Base-by-base conservation (phyloP, 108 stramenopile genomes). In the Asterionellopsis glacialis region DNA sequence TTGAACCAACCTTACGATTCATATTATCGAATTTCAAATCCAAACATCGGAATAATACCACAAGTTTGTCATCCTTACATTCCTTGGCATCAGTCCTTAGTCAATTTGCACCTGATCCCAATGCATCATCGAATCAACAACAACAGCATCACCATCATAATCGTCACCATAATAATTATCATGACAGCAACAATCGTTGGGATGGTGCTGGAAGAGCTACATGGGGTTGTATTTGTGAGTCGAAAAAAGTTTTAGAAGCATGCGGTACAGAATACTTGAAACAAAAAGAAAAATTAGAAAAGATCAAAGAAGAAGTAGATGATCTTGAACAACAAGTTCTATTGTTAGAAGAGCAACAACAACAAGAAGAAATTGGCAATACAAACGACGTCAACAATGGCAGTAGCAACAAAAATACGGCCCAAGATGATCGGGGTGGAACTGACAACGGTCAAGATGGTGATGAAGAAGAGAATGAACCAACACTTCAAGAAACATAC, bases 171-270 rank as follows among this genome's bases (percentile, higher is more conserved):
- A 33, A 33, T 33, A 2, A 33, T 33, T 33, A 33, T 33, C 33
- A 33, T 33, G 7, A 33, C 7, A 5, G 5, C 33, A 33, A 33
- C 7, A 33, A 33, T 48, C 38, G 24, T 41, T 68, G 60, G 11
- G 85, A 94, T 49, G 81, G 83, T 13, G 87, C 84, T 43, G 93
- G 88, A 13, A 77, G 88, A 40, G 88, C 82, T 10, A 75, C 81
- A 13, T 94, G 89, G 88, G 90, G 90, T 45, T 91, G 93, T 57
- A 58, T 94, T 18, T 88, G 84, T 51, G 93, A 94, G 66, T 70
- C 89, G n/a, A 68, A 82, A 39, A 94, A 94, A 62, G 78, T 88
- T 16, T 56, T 90, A 33, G 83, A 89, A 39, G 61, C 69, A 13
- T 85, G 81, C 23, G 64, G 71, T 1, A 23, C 39, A 22, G 75